These are phyloP conservation scores for Podospora sp. DNA, from an alignment of 495 filamentous ascomycete genomes.

Conservation along the genomic window DNA sequence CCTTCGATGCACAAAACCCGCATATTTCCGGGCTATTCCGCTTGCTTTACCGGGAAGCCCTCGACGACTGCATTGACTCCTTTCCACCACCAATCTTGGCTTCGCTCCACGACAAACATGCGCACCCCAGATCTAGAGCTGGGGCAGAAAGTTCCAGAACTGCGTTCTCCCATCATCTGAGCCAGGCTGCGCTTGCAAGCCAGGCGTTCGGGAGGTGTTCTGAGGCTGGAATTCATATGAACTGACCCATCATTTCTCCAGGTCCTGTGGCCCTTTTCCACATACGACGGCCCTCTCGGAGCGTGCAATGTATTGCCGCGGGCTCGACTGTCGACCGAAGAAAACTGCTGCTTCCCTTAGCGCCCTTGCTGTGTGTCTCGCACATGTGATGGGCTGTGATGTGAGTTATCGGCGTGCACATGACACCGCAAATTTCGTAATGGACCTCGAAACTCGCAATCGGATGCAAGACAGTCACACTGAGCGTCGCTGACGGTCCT, in stretches of 20 bases:
- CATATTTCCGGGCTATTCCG: not conserved
- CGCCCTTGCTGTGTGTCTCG: not conserved
- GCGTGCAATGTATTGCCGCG: not conserved
- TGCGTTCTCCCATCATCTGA: not conserved
- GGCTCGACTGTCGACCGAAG: not conserved
- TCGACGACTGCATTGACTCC: not conserved
- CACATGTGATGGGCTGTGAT: not conserved
- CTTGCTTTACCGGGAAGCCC: not conserved
- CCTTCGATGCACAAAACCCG: not conserved
- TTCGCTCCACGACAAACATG: not conserved
- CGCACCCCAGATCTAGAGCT: not conserved
- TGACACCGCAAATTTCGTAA: slow-evolving; percentile 10
- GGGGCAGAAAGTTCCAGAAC: not conserved
- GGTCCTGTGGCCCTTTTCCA: not conserved
- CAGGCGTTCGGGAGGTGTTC: not conserved
- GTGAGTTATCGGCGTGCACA: not conserved
- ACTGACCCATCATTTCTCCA: not conserved
- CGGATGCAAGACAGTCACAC: slow-evolving; percentile 6
- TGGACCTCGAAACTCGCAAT: not conserved
- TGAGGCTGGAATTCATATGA: not conserved
- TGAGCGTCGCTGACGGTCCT: not conserved
- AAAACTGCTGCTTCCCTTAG: slow-evolving; percentile 7
- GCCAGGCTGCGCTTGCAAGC: not conserved
- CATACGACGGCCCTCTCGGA: not conserved
- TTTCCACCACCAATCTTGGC: not conserved